Evolutionary conservation across 257 asterid genomes (phyloP), one percentile per base, ranked within the genome.

Genomic region (Prunella vulgaris): DNA sequence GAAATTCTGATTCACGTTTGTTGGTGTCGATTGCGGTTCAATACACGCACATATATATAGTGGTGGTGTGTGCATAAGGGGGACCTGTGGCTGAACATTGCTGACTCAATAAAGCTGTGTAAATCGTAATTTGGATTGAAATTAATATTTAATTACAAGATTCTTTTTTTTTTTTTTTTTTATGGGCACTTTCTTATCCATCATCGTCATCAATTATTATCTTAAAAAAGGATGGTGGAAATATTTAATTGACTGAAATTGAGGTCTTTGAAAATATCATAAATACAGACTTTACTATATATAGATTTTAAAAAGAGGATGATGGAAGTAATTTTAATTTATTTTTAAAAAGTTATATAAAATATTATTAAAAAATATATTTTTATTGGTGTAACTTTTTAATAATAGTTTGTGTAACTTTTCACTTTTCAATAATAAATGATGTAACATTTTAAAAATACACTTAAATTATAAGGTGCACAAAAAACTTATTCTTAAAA

Each of bases 1-100:
- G 67, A 38, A n/a, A 10, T 33, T 7, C 10, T 69, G 64, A 38
- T 68, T 68, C 61, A 75, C 79, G 75, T 38, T 68, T 3, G 3
- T 7, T 8, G 4, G 13, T 25, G 33, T 21, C 10, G n/a, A 12
- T 24, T 20, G 7, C 2, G 60, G 21, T 21, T 2, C 27, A 53
- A 53, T 52, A 20, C 7, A 52, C n/a, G 21, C 21, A 46, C 53
- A 15, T 15, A 46, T 46, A n/a, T 46, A 46, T 46, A 46, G 53
- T 46, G 22, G 53, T 46, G 5, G 53, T 46, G 21, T 38, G 7
- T 38, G 48, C n/a, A 38, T 5, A 44, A n/a, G 4, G 52, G 53
- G 21, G 53, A n/a, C 53, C 53, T 46, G 53, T 46, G 53, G 53
- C 53, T 46, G 53, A 46, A 46, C 21, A n/a, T 46, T 46, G 53